phyloP scores from a whole-genome alignment of 2,329 filamentous ascomycete genomes.

The Sclerotinia nivalis region DNA sequence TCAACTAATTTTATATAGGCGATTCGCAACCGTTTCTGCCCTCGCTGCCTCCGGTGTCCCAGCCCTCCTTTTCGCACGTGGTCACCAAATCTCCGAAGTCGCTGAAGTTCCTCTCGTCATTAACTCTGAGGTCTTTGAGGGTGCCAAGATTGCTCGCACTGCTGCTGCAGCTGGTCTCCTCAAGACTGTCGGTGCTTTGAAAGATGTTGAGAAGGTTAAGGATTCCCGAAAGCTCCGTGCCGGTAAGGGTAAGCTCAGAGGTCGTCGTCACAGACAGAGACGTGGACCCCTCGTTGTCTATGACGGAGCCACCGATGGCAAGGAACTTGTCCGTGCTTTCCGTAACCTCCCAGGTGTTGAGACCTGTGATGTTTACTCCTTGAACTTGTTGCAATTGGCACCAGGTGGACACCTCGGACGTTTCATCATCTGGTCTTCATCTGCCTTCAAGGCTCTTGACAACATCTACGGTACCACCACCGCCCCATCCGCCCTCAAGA shows the following conservation, averaged over 20 bases:
- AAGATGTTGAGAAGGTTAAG: constrained; percentile 94
- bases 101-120: constrained; percentile 97
- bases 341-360: constrained; percentile 99
- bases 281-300: constrained; percentile 98
- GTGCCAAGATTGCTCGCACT: constrained; percentile 81
- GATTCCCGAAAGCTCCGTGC: constrained; percentile 94
- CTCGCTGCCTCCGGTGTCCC: constrained; percentile 94
- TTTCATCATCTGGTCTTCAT: constrained; percentile 98
- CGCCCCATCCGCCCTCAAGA: constrained; percentile 88
- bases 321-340: constrained; percentile 90
- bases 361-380: constrained; percentile 87
- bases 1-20: constrained; percentile 53
- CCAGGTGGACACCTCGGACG: constrained; percentile 98
- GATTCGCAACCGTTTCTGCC: constrained; percentile 96
- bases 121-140: constrained; percentile 85
- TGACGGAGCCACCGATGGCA: constrained; percentile 92
- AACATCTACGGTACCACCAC: constrained; percentile 95
- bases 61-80: constrained; percentile 93
- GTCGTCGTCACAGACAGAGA: constrained; percentile 94
- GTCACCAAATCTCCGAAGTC: constrained; percentile 89
- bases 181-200: constrained; percentile 84
- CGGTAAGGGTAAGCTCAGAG: constrained; percentile 98
- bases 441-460: constrained; percentile 95
- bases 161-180: constrained; percentile 82
- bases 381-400: constrained; percentile 99